Conservation (phyloP, 352 stramenopile genomes). For the Blastocystis sp. region DNA sequence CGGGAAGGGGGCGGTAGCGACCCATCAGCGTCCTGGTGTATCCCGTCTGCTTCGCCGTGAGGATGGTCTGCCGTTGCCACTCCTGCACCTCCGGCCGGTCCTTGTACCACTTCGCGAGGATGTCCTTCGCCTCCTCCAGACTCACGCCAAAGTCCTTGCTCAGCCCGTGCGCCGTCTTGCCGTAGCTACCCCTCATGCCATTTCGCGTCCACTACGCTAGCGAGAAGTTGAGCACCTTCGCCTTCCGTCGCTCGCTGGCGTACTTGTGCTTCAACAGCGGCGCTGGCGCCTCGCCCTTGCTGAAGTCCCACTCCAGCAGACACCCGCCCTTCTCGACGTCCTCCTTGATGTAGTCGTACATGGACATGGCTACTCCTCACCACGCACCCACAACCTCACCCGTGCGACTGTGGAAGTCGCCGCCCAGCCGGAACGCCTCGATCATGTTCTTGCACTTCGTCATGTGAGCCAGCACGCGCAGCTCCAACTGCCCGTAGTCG, state of each 20-base stretch:
- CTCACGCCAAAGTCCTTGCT: conserved; percentile 88
- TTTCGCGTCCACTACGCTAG: conserved; percentile 82
- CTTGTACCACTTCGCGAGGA: conserved; percentile 93
- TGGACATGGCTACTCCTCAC: conserved; percentile 88
- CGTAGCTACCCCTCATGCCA: conserved; percentile 81
- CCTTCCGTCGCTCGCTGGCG: conserved; percentile 92
- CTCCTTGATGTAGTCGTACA: conserved; percentile 96
- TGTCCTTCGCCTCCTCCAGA: conserved; percentile 83
- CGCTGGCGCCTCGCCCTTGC: conserved; percentile 84
- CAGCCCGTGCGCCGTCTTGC: conserved; percentile 95
- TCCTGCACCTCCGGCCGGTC: conserved; percentile 82
- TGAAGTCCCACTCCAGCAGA: conserved; percentile 95
- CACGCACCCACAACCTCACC: background rate
- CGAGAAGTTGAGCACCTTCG: conserved; percentile 99
- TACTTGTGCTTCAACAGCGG: conserved; percentile 97
- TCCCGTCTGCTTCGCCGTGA: conserved; percentile 82
- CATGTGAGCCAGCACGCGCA: conserved; percentile 96
- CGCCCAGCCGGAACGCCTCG: conserved; percentile 88
- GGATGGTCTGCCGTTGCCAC: conserved; percentile 92
- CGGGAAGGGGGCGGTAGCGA: conserved; percentile 91
- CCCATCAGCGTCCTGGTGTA: conserved; percentile 94
- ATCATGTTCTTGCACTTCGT: conserved; percentile 98
- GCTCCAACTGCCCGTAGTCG: conserved; percentile 99
- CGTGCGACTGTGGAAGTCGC: conserved; percentile 85
- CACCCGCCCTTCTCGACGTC: conserved; percentile 92